Evolutionary conservation across 2,329 filamentous ascomycete species (phyloP), one percentile per base, ranked within the genome.

Genomic region (Echinosphaeria canescens): DNA sequence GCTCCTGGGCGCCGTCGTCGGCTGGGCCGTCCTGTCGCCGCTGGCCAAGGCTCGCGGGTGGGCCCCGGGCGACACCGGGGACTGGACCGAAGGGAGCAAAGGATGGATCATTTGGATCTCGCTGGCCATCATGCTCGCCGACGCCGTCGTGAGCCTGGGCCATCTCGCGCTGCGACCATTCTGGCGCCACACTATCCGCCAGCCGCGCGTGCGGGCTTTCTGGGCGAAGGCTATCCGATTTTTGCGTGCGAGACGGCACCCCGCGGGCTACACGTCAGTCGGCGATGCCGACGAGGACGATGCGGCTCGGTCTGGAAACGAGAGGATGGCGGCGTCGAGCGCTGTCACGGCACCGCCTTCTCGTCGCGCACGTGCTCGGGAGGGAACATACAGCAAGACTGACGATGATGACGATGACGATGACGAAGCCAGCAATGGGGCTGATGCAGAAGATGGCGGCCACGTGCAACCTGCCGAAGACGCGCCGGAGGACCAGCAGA

Each of bases 41-140:
- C 48, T 95, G 6, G 84, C 88, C 4, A 93, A 92, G 46, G 53
- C 59, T 30, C 68, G 64, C 37, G 81, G 78, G 3, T 98, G 88
- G 88, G 88, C 88, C 8, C 78, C 82, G 3, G 88, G 84, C 0
- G 61, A 71, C 2, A 80, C 93, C 1, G 62, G 68, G 29, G 78
- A 91, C 44, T 98, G 88, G 88, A 78, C 85, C 31, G 68, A 61
- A 11, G 88, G 88, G 8, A 92, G 81, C 44, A 93, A 95, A 50
- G 88, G 85, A 22, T 98, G 88, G 88, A 95, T 98, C 32, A 80
- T 98, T 0, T 98, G 88, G 88, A 61, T 91, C 3, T 92, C 81
- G 18, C 54, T 98, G 16, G 80, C 88, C 4, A 93, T 98, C 36
- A 98, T 98, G 88, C 60, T 98, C 15, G 79, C 80, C 13, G 88